Conservation (phyloP, 306 rosid species). For the Fagus sylvatica region DNA sequence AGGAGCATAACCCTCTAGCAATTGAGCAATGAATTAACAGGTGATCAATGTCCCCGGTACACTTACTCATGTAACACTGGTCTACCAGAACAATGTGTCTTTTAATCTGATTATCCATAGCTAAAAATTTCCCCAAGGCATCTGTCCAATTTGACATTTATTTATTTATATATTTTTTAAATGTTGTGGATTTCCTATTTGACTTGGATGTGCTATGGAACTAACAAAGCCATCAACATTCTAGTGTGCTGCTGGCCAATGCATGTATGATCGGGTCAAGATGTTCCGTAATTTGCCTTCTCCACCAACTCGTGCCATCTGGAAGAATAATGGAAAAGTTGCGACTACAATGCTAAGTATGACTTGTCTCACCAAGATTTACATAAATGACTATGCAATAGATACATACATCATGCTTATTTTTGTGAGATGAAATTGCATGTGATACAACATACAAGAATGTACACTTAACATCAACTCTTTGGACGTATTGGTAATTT, state of each 20-base stretch:
- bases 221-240: conserved; percentile 37
- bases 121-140: too few species aligned
- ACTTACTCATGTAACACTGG: too few species aligned
- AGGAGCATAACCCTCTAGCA: too few species aligned
- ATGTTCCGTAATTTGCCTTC: conserved; percentile 41
- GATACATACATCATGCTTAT: background rate
- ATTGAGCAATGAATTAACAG: too few species aligned
- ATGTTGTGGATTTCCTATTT: background rate
- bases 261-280: conserved; percentile 56
- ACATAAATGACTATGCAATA: conserved; percentile 7
- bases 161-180: background rate
- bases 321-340: conserved; percentile 53
- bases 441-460: too few species aligned
- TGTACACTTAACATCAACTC: too few species aligned
- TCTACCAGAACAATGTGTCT: too few species aligned
- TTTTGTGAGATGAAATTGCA: background rate
- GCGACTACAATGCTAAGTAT: conserved; percentile 43
- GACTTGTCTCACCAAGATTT: conserved; percentile 13
- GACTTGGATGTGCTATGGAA: background rate
- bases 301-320: conserved; percentile 45
- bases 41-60: too few species aligned
- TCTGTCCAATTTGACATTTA: background rate
- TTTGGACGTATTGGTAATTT: too few species aligned
- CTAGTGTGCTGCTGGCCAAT: conserved; percentile 81
- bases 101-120: too few species aligned